Percentiles rank a stretch among this genome's conserved stretches.
phyloP scores from a whole-genome alignment of 164 flowering plant genomes.

The Umbilicus rupestris region DNA sequence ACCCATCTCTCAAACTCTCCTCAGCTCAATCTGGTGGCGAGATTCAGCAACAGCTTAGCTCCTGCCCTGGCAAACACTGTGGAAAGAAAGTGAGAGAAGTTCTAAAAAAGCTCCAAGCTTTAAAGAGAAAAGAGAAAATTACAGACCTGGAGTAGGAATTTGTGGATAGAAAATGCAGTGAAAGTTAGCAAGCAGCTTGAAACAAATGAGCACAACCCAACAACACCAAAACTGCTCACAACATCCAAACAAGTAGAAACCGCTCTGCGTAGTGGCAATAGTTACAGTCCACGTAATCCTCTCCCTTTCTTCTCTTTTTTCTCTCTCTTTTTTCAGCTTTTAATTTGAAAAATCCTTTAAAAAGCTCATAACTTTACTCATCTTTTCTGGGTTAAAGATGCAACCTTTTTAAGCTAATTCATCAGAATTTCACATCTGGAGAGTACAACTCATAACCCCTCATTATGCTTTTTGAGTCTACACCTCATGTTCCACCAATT shows the following conservation, averaged over 20 bases:
- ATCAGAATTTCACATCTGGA: too few species aligned
- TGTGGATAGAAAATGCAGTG: neutral
- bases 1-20: conserved; percentile 1
- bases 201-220: conserved; percentile 22
- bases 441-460: too few species aligned
- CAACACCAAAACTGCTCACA: conserved; percentile 24
- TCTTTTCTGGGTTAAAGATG: neutral
- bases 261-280: conserved; percentile 16
- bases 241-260: conserved; percentile 17
- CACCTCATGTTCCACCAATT: too few species aligned
- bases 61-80: too few species aligned
- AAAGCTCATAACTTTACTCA: neutral
- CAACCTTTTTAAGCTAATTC: neutral
- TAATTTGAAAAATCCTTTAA: neutral
- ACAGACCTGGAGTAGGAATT: neutral
- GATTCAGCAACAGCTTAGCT: too few species aligned
- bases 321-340: neutral
- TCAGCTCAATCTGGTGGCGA: neutral
- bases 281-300: conserved; percentile 15
- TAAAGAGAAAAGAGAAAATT: neutral
- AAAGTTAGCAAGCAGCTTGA: neutral
- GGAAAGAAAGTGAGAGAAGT: neutral
- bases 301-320: neutral
- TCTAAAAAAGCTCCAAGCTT: neutral
- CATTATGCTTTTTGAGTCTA: too few species aligned